These are phyloP conservation scores for Tricladium varicosporioides DNA, from an alignment of 2,329 filamentous ascomycete genomes.

Conservation along the genomic window DNA sequence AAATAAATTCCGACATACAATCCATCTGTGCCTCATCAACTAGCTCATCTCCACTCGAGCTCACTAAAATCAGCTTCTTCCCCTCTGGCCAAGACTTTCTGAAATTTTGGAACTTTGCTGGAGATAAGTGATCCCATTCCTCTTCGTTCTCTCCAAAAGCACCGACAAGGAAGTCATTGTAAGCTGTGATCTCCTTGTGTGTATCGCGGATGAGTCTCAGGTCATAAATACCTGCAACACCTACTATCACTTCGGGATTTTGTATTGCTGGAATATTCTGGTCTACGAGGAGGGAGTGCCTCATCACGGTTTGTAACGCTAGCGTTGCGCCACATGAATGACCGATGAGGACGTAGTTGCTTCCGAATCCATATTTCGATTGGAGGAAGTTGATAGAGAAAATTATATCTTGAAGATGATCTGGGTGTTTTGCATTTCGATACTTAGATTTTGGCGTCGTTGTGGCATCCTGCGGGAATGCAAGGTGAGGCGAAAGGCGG, in stretches of 20 bases:
- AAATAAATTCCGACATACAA: conserved; percentile 11
- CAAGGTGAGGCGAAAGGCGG: conserved; percentile 57
- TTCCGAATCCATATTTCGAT: conserved; percentile 42
- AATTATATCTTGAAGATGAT: conserved; percentile 58
- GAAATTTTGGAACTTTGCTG: conserved; percentile 7
- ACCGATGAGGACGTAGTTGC: conserved; percentile 54
- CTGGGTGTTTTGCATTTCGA: conserved; percentile 54
- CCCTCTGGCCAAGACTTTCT: conserved; percentile 7
- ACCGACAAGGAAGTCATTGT: conserved; percentile 29
- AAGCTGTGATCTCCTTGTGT: conserved; percentile 16
- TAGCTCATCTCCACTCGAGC: conserved; percentile 44
- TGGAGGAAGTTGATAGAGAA: conserved; percentile 50
- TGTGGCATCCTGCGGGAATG: conserved; percentile 38
- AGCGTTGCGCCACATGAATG: conserved; percentile 66
- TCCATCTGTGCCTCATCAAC: conserved; percentile 29
- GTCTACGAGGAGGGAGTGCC: background rate
- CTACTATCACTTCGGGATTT: conserved; percentile 52
- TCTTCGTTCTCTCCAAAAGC: conserved; percentile 46
- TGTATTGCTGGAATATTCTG: too few species aligned
- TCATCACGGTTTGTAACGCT: conserved; percentile 50
- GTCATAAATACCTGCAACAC: conserved; percentile 67
- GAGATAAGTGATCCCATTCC: conserved; percentile 47
- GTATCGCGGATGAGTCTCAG: conserved; percentile 36
- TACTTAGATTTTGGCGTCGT: conserved; percentile 2
- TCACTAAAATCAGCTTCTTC: conserved; percentile 18